These are phyloP conservation scores for Cucumis variabilis DNA, from an alignment of 331 rosid genomes.

Conservation along the genomic window DNA sequence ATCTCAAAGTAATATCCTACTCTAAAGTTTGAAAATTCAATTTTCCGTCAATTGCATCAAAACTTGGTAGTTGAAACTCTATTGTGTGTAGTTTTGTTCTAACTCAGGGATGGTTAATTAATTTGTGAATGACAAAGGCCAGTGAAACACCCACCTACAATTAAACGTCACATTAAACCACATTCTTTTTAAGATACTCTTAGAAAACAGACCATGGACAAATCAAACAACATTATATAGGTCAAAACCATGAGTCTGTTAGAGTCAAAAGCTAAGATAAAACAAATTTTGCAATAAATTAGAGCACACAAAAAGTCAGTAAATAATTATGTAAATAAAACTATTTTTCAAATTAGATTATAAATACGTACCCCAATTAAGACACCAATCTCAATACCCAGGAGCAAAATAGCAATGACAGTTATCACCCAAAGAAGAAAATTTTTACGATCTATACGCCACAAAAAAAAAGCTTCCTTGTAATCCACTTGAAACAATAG, in stretches of 20 bases:
- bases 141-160: slow-evolving; percentile 90
- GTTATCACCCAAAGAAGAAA: slow-evolving; percentile 98
- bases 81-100: no score
- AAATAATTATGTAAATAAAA: neutral
- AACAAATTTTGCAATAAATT: neutral
- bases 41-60: no score
- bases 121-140: slow-evolving; percentile 96
- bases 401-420: slow-evolving; percentile 73
- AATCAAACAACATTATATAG: neutral
- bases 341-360: slow-evolving; percentile 30
- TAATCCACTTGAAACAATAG: slow-evolving; percentile 82
- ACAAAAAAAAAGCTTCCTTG: slow-evolving; percentile 84
- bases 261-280: neutral
- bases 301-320: neutral
- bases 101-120: no score
- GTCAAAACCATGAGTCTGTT: neutral
- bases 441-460: slow-evolving; percentile 92
- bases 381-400: slow-evolving; percentile 98
- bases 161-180: slow-evolving; percentile 37
- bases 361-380: slow-evolving; percentile 85
- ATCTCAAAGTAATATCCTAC: no score
- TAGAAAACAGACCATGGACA: neutral
- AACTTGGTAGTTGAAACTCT: no score
- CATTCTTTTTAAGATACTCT: slow-evolving; percentile 28
- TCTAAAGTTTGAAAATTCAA: no score